These are phyloP conservation scores for Chlamydomonas sphaeroides DNA, from an alignment of 139 green algal genomes.

Conservation along the genomic window DNA sequence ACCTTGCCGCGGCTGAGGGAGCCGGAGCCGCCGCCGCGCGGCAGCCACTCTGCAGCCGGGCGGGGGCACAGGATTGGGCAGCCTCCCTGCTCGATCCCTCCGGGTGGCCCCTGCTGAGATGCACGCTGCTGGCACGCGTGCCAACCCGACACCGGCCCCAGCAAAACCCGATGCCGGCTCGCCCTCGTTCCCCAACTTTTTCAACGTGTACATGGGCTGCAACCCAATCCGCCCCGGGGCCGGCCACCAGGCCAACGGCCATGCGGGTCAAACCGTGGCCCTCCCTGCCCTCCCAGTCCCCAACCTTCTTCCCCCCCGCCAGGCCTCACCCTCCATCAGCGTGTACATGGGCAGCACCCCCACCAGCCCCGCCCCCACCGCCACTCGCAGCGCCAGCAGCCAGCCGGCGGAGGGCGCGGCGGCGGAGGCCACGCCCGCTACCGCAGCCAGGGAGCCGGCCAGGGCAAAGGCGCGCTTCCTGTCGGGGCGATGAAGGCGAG, in stretches of 20 bases:
- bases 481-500: too few species aligned
- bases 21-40: neutral
- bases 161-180: neutral
- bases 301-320: neutral
- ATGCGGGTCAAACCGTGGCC: too few species aligned
- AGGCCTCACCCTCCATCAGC: conserved; percentile 15
- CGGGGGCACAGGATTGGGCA: too few species aligned
- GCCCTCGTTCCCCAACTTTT: too few species aligned
- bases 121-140: neutral
- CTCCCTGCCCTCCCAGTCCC: neutral
- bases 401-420: neutral
- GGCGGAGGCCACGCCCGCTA: neutral
- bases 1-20: conserved; percentile 17
- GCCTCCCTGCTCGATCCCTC: too few species aligned
- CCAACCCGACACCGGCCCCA: too few species aligned
- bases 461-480: conserved; percentile 19
- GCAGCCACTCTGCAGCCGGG: conserved; percentile 3
- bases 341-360: conserved; percentile 29
- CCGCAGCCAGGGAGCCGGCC: neutral
- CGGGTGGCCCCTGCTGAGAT: too few species aligned
- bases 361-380: conserved; percentile 17
- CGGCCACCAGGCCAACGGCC: too few species aligned
- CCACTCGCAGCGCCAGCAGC: conserved; percentile 12
- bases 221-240: too few species aligned
- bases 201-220: too few species aligned